These are phyloP conservation scores for Amaranthus tricolor DNA, from an alignment of 179 eudicot species.

Conservation along the genomic window DNA sequence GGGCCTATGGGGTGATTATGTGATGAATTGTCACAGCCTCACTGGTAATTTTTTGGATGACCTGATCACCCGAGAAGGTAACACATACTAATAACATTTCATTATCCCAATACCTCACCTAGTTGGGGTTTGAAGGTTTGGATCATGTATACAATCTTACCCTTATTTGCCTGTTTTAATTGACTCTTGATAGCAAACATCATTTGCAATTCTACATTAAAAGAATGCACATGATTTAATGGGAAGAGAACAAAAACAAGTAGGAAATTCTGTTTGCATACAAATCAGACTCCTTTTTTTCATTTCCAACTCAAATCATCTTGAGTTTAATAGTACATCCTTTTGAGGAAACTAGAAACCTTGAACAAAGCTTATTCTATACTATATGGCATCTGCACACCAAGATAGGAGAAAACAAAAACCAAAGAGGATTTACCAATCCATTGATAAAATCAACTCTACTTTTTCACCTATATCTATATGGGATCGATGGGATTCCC, in stretches of 20 bases:
- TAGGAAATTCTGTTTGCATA: conserved; percentile 17
- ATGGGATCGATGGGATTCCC: conserved; percentile 52
- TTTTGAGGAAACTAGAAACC: conserved; percentile 18
- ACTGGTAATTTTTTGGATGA: no score
- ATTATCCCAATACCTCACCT: no score
- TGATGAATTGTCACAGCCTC: no score
- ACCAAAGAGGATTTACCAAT: conserved; percentile 38
- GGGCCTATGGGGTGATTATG: no score
- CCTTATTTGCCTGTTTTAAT: no score
- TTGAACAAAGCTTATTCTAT: conserved; percentile 42
- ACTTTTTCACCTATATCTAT: conserved; percentile 24
- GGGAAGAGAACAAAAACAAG: background rate
- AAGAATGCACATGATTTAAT: no score
- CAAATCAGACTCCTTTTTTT: conserved; percentile 32
- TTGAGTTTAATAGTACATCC: conserved; percentile 44
- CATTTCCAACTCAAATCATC: conserved; percentile 34
- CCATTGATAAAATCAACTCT: conserved; percentile 44
- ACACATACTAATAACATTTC: no score
- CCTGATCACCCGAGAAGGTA: no score
- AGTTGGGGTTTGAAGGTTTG: no score
- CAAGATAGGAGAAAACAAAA: conserved; percentile 22
- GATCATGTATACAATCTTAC: no score
- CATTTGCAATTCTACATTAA: no score
- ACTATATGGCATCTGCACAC: conserved; percentile 42
- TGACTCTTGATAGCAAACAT: no score